phyloP scores from a whole-genome alignment of 2,329 filamentous ascomycete genomes.

The Colletotrichum tamarilloi region DNA sequence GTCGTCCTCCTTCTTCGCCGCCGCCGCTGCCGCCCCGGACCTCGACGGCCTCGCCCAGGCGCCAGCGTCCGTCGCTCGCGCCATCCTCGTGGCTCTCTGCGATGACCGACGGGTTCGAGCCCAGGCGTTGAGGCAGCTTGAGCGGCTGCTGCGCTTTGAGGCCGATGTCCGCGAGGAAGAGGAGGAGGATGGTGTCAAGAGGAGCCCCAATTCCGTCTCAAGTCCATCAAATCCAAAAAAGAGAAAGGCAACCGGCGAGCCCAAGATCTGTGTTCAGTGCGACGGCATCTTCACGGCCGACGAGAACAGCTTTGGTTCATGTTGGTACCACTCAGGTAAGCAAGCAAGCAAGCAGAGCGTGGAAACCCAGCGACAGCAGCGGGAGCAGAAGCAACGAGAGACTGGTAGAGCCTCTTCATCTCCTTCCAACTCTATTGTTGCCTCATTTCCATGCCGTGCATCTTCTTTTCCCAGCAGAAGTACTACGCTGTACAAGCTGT shows the following conservation, averaged over 20 bases:
- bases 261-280: constrained; percentile 35
- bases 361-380: not conserved
- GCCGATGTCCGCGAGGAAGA: constrained; percentile 9
- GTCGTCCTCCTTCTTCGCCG: constrained; percentile 6
- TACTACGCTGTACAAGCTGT: not conserved
- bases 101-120: constrained; percentile 26
- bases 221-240: constrained; percentile 17
- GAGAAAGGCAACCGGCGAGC: constrained; percentile 28
- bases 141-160: constrained; percentile 31
- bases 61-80: constrained; percentile 22
- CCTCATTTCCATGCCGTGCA: not conserved
- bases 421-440: not conserved
- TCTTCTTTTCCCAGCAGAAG: not conserved
- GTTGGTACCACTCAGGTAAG: constrained; percentile 36
- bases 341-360: not conserved
- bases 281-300: constrained; percentile 35
- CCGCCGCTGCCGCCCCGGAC: not conserved
- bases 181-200: constrained; percentile 1
- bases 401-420: not conserved
- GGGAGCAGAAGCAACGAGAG: not conserved
- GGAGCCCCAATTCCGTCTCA: constrained; percentile 14
- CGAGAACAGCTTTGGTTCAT: constrained; percentile 30
- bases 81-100: constrained; percentile 37
- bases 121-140: constrained; percentile 31
- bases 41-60: constrained; percentile 34